Evolutionary conservation across 768 basidiomycete species (phyloP), one percentile per base, ranked within the genome.

Genomic region (Sarcodon aspratus): DNA sequence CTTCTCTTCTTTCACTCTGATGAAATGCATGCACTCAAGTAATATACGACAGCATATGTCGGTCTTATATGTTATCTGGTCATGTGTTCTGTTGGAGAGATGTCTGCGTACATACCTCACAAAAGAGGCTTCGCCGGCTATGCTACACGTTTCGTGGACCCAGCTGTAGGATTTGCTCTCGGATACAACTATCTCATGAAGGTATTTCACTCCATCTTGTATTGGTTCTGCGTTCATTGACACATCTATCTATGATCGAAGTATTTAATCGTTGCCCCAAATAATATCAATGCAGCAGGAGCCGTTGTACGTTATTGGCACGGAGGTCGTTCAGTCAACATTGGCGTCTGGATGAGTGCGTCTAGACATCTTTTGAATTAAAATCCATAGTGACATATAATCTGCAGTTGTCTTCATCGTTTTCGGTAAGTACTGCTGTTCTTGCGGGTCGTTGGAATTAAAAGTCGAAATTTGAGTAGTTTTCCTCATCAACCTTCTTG

Each of bases 131-230:
- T 67, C 52, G 55, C 62, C 47, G 79, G 78, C 2, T 80, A 80
- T 56, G 78, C 79, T 0, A 75, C 78, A 1, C 75, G 81, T 44
- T 80, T 80, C 55, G 75, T 77, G 17, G 81, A 83, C 59, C 80
- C 81, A 46, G 79, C 80, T 17, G 69, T 82, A 42, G 80, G 78
- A 36, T 83, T 84, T 59, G 80, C 77, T 12, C 61, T 82, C 13
- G 81, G 80, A 44, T 81, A 72, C 68, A 81, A 80, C 59, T 80
- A 82, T 57, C 63, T 81, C 38, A 58, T 74, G 51, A 78, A 78
- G 71, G 73, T 44, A 53, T 71, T 59, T 11, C 7, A 21, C 4
- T 27, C 21, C 44, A 46, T 31, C 33, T 34, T 13, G 46, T 7
- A n/a, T 47, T n/a, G 18, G 6, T 6, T 36, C 37, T 27, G 21